Base-by-base conservation (phyloP, 1,284 basidiomycete species). In the Vanrija humicola region DNA sequence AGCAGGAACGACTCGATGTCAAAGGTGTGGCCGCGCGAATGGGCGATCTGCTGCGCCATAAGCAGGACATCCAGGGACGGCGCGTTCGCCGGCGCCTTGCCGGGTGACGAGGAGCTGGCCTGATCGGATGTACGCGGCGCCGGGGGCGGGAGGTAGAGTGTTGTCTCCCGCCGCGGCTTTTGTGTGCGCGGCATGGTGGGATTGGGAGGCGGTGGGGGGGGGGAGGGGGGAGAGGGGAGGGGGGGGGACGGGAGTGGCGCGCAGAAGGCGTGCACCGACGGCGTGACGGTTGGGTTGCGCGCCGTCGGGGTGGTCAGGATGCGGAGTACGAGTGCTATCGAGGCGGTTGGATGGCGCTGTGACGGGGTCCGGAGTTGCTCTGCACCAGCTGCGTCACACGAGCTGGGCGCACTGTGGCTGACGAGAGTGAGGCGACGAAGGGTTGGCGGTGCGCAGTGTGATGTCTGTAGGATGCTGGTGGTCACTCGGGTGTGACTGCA, bases 1-100 rank as follows among this genome's bases (percentile, higher is more conserved):
- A 53, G 43, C 29, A 72, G 54, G 38, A 69, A 69, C 5, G 63
- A 54, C 46, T 69, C 66, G 23, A 72, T 64, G 60, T 72, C 69
- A 47, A 72, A 65, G n/a, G 52, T 52, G 28, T 67, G 60, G 3
- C 69, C 68, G 9, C 58, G 52, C 18, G 60, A 50, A 14, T 53
- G 46, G 5, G 70, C 70, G 23, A 70, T 56, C 26, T 67, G 58
- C 55, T 68, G 64, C 5, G 70, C 68, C 45, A 65, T 48, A 9
- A 72, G 44, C 40, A 72, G 50, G 1, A 72, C 70, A 21, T 68
- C 64, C 25, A 72, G 55, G 8, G 53, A 43, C 5, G 64, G 64
- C 23, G 54, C 28, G 43, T 51, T 34, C 10, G 34, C 15, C 25
- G 25, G 38, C 40, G 40, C 48, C 21, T 10, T 14, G 43, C 40